Conservation (phyloP, 805 yeast genomes). For the Ogataea methanolica region DNA sequence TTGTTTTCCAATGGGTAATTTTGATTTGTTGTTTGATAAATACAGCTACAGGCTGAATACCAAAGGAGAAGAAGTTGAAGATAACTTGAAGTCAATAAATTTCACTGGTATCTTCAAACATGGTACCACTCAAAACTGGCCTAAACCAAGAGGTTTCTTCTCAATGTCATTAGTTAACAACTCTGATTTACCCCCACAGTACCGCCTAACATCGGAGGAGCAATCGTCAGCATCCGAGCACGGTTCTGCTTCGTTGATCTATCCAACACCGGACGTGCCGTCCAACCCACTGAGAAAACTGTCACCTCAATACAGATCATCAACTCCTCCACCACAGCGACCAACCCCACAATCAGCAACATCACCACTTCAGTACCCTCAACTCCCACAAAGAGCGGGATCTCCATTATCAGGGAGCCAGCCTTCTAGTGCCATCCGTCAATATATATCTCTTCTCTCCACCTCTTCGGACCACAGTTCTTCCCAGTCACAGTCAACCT, state of each 20-base stretch:
- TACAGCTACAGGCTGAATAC: slow-evolving; percentile 16
- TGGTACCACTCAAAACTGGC: slow-evolving; percentile 22
- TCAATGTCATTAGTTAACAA: slow-evolving; percentile 21
- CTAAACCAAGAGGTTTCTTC: slow-evolving; percentile 27
- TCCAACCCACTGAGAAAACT: not conserved
- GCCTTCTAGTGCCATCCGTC: not conserved
- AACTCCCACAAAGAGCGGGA: not conserved
- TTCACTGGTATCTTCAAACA: slow-evolving; percentile 25
- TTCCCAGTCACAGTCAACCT: not conserved
- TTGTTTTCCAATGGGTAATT: slow-evolving; percentile 28
- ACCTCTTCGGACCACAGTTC: not conserved
- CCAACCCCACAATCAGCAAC: not conserved
- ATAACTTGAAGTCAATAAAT: slow-evolving; percentile 1
- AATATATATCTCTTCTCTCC: slow-evolving; percentile 2
- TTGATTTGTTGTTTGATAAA: slow-evolving; percentile 17
- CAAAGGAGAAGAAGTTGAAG: slow-evolving; percentile 12
- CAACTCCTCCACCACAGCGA: slow-evolving; percentile 2
- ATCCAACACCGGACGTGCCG: not conserved
- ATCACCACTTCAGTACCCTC: not conserved
- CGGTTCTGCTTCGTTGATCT: not conserved
- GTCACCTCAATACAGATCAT: slow-evolving; percentile 1
- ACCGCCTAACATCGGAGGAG: slow-evolving; percentile 2
- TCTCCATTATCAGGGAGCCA: slow-evolving; percentile 1
- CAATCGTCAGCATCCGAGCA: not conserved
- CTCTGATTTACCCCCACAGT: slow-evolving; percentile 1